Conservation (phyloP, 768 basidiomycete genomes). For the Serendipita sp. region DNA sequence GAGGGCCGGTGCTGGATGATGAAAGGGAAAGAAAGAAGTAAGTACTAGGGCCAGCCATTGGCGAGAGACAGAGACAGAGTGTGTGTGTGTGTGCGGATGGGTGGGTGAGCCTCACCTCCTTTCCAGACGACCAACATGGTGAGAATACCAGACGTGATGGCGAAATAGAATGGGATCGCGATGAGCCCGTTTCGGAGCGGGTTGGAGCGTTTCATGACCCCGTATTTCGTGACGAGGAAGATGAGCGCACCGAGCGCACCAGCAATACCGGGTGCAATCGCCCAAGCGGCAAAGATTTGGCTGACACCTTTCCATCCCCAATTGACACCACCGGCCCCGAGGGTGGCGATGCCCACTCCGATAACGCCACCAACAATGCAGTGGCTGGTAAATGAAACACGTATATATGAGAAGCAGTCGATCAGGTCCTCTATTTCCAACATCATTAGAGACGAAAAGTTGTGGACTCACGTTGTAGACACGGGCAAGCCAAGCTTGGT, state of each 20-base stretch:
- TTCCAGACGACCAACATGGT: conserved; percentile 21
- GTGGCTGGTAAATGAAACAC: too few species aligned
- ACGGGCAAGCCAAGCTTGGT: conserved; percentile 25
- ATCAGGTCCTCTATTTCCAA: neutral
- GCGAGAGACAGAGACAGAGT: too few species aligned
- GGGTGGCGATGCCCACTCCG: conserved; percentile 26
- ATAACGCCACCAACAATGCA: conserved; percentile 27
- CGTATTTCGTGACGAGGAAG: conserved; percentile 22
- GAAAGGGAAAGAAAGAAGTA: too few species aligned
- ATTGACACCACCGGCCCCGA: conserved; percentile 22
- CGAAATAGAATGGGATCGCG: conserved; percentile 21
- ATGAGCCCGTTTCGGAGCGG: conserved; percentile 19
- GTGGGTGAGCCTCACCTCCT: neutral
- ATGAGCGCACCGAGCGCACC: conserved; percentile 22
- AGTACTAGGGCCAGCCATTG: too few species aligned
- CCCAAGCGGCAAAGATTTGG: conserved; percentile 22
- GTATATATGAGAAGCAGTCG: too few species aligned
- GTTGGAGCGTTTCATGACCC: conserved; percentile 22
- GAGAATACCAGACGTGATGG: conserved; percentile 20
- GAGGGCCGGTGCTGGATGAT: too few species aligned
- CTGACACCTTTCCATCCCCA: conserved; percentile 31
- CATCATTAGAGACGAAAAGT: neutral
- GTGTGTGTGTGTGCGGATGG: too few species aligned
- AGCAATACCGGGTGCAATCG: conserved; percentile 19
- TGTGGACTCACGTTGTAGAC: conserved; percentile 20